phyloP scores from a whole-genome alignment of 2,329 filamentous ascomycete genomes.

The Tolypocladium tropicale region DNA sequence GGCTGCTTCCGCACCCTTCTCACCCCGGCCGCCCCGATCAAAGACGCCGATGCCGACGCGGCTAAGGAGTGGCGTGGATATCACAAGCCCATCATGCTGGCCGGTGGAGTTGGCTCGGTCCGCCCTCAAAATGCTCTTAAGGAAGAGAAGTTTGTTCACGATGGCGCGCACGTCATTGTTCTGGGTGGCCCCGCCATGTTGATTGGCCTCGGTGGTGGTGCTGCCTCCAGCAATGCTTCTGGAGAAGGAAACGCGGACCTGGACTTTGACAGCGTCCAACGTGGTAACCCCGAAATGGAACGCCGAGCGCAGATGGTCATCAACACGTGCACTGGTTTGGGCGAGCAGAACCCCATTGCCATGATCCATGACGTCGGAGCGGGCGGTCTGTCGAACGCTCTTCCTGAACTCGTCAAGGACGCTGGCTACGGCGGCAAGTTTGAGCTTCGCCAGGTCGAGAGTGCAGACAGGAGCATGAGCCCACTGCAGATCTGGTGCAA shows the following conservation, averaged over 20 bases:
- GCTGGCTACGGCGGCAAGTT: constrained; percentile 85
- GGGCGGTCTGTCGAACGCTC: constrained; percentile 64
- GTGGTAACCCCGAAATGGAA: constrained; percentile 95
- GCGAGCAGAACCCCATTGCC: constrained; percentile 76
- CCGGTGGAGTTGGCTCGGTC: constrained; percentile 87
- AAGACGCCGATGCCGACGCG: constrained; percentile 26
- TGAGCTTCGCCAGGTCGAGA: constrained; percentile 89
- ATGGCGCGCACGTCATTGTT: constrained; percentile 85
- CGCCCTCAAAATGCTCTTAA: constrained; percentile 87
- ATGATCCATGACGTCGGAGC: constrained; percentile 98
- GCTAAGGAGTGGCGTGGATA: constrained; percentile 61
- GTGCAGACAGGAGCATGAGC: constrained; percentile 82
- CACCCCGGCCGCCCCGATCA: constrained; percentile 25
- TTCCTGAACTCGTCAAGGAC: constrained; percentile 86
- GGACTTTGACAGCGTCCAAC: constrained; percentile 94
- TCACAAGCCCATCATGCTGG: constrained; percentile 98
- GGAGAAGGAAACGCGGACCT: constrained; percentile 84
- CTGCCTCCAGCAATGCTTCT: constrained; percentile 82
- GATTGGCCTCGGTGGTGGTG: constrained; percentile 90
- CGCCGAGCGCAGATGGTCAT: constrained; percentile 96
- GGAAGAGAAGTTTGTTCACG: constrained; percentile 63
- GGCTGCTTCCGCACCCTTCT: constrained; percentile 90
- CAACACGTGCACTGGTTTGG: constrained; percentile 81
- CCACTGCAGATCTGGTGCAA: constrained; percentile 98
- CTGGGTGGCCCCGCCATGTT: constrained; percentile 96